Evolutionary conservation across 75 land plant species (phyloP), one percentile per base, ranked within the genome.

Genomic region (Pinus albicaulis): DNA sequence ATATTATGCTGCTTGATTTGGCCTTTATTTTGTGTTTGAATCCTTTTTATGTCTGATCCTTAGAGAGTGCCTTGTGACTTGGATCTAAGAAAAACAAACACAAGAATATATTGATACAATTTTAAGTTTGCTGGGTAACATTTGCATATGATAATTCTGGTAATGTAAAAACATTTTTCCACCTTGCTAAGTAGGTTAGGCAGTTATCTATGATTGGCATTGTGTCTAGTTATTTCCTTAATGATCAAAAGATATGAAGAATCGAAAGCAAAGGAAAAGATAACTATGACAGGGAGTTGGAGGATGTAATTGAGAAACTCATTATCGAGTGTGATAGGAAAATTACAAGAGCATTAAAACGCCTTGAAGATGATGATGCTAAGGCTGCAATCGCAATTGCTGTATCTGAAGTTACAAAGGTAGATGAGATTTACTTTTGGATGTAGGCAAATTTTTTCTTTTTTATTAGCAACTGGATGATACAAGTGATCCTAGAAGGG

Each of bases 331-430:
- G 99, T 84, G 99, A 97, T 76, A 82, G 99, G 63, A 97, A 97
- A 84, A 97, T 97, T 76, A 80, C 76, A 57, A 90, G 99, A 76
- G 98, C 98, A 48, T 76, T 97, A 20, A 97, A 92, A 74, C 95
- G 99, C 48, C 87, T 97, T 11, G 93, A 92, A 61, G 99, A 90
- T 71, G 97, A 97, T 17, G 99, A 97, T 91, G 98, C 96, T 44
- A 91, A 91, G 76, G 99, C 99, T 76, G 99, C 99, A 25, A 89
- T 92, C 82, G 99, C 95, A 44, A 97, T 97, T 79, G 92, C 93
- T 59, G 95, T 97, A 19, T 85, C 99, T 76, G 91, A 92, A 69
- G 99, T 97, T 56, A 97, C 99, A 4, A 87, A 92, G 95, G 99
- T 94, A 58, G 24, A 48, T 22, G 19, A 7, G 19, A 31, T 60